Evolutionary conservation across 2,329 filamentous ascomycete species (phyloP).

Genomic region (Chaetomium globosum): DNA sequence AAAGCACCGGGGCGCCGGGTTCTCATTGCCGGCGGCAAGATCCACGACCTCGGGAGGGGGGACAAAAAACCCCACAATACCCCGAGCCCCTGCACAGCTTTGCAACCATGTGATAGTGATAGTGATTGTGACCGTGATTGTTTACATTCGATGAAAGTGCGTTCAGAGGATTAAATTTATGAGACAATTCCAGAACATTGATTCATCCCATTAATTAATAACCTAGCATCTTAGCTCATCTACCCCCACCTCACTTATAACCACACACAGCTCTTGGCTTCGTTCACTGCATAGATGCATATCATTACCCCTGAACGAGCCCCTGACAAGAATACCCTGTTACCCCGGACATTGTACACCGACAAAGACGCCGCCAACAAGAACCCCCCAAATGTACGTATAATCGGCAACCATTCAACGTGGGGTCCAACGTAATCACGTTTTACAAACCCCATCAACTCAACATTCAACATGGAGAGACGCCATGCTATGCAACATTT

Average conservation of each 20-base stretch:
- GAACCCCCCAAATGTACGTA: not conserved
- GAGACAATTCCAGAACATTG: not conserved
- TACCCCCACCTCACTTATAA: not conserved
- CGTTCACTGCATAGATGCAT: not conserved
- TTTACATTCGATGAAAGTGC: not conserved
- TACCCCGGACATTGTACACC: not conserved
- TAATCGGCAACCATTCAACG: not conserved
- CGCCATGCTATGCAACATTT: not conserved
- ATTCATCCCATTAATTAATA: not conserved
- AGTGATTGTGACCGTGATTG: not conserved
- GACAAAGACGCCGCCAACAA: not conserved
- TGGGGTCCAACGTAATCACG: not conserved
- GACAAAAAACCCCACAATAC: not conserved
- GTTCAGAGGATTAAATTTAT: not conserved
- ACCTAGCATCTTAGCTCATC: not conserved
- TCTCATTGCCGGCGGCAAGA: not conserved
- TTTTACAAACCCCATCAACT: not conserved
- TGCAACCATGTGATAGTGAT: slow-evolving; percentile 5
- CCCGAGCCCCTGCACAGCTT: not conserved
- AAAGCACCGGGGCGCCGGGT: not conserved
- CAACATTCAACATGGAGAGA: slow-evolving; percentile 4
- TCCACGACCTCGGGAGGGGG: slow-evolving; percentile 3
- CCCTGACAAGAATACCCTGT: not conserved
- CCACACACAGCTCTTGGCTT: no score
- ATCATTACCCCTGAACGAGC: not conserved